Base-by-base conservation (phyloP, 2,329 filamentous ascomycete genomes). In the Pyrenophora tritici-repentis region DNA sequence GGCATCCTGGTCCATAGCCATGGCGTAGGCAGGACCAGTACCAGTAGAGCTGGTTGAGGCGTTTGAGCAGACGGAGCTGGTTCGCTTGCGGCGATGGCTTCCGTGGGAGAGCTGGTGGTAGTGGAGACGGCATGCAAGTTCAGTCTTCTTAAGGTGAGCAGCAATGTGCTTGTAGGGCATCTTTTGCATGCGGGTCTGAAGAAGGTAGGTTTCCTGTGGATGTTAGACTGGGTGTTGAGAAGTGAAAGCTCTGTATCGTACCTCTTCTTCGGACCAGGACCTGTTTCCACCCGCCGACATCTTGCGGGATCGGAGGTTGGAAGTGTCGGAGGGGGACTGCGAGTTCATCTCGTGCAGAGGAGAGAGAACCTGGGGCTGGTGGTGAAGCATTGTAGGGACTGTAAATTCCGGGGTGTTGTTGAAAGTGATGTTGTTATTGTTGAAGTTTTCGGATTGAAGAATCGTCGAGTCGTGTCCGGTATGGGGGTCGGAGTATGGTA, bases 161-260 rank as follows among this genome's bases (percentile, higher is more conserved):
- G 90, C 90, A 70, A 94, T 94, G 72, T 93, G 89, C 80, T 93
- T 94, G 76, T 94, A 94, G 0, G 90, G 90, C 86, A 93, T 91
- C 77, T 93, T 93, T 67, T 92, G 88, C 66, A 90, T 83, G 51
- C 90, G 88, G 54, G 88, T 92, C 75, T 91, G 88, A 55, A 94
- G 82, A 47, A 94, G 86, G 73, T 93, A 94, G 50, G 86, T 83
- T 76, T 94, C 90, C 89, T 93, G 58, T 40, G 31, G n/a, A 9
- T 50, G 63, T 71, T 42, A 72, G 61, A 22, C 4, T n/a, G 6
- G 17, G 24, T 18, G n/a, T 0, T 34, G 16, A 6, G 9, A 0
- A 34, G 3, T 17, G n/a, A 17, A 31, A 26, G 24, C 14, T 38
- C 18, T 42, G 36, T 1, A 6, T 32, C 81, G 64, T 79, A 91